Evolutionary conservation across 768 basidiomycete species (phyloP), one percentile per base, ranked within the genome.

Genomic region (Clavulina sp.): DNA sequence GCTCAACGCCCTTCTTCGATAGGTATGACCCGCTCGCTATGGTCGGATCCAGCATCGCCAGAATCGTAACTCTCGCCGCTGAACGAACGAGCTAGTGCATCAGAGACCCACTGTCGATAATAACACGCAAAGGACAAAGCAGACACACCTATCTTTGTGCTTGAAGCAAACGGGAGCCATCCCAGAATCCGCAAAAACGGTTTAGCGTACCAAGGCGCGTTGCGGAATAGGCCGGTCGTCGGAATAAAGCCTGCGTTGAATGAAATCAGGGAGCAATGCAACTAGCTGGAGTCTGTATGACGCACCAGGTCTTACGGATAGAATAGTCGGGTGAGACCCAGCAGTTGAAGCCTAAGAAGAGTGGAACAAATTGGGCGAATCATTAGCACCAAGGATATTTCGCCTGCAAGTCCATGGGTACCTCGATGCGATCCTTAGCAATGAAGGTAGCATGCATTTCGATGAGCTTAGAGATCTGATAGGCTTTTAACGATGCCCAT

Each of bases 171-270:
- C 13, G 58, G 58, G 7, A 47, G 21, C 36, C 43, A 51, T 4
- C 32, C 29, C 2, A 58, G 21, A 2, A 60, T 4, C 23, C 34
- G 44, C 53, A 56, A 50, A 7, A 50, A 7, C 13, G 52, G 21
- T 3, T 44, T 24, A 4, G 21, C 31, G 19, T 50, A 9, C 6
- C 26, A 23, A 0, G 40, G 24, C 5, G 48, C 34, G 1, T 57
- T 54, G 21, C 60, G 56, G 9, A 46, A 26, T 4, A 60, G 52
- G 4, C 47, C 52, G 0, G 60, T 58, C 4, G 54, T 51, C 0
- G 60, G 60, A 1, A 60, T 56, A 46, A 59, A 60, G 16, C 60
- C 60, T 60, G 40, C 23, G 9, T 5, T 9, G 13, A 26, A 41
- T 40, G 19, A 3, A 28, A 3, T 5, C 32, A 3, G 13, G 38